Base-by-base conservation (phyloP, 805 yeast genomes). In the Blastobotrys mokoenaii region DNA sequence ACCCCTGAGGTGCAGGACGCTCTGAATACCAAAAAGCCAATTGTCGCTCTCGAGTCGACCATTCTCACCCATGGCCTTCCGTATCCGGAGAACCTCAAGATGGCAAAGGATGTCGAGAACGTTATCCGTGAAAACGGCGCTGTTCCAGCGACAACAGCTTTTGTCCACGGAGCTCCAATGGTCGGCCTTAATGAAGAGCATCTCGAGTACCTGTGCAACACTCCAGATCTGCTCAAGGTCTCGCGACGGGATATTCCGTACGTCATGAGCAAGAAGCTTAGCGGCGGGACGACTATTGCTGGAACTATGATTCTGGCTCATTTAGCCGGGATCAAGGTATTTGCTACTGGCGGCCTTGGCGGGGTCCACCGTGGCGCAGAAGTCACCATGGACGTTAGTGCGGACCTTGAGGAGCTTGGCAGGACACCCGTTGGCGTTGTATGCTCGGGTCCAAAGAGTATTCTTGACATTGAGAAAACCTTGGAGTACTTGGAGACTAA, bases 301-400 rank as follows among this genome's bases (percentile, higher is more conserved):
- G 80, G 84, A 22, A 87, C 96, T 0, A 85, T 86, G 94, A 82
- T 87, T 16, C 62, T 88, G 15, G 80, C 96, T 1, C 70, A 79
- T 44, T 57, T 65, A 55, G 88, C 89, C 0, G 93, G 94, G 0
- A 84, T 87, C 53, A 73, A 76, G 53, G 86, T 88, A 10, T 88
- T 87, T 69, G 93, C 94, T 1, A 88, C 96, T 2, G 96, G 96
- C 29, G 96, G 96, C 0, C 70, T 87, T 15, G 96, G 96, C 16
- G 96, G 96, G 16, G 95, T 86, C 9, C 95, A 87, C 56, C 72
- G 85, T 46, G 84, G 83, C 6, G 90, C 84, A 16, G 82, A 83
- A 45, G 52, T 64, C 25, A 77, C 88, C 1, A 74, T 85, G 79
- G 96, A 87, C 61, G 70, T 87, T 18, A 80, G 89, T 55, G 95